A percentile compares a stretch with the other conserved stretches of the same genome.
Conservation (phyloP, 1,284 basidiomycete genomes). For the Irpex sp. region DNA sequence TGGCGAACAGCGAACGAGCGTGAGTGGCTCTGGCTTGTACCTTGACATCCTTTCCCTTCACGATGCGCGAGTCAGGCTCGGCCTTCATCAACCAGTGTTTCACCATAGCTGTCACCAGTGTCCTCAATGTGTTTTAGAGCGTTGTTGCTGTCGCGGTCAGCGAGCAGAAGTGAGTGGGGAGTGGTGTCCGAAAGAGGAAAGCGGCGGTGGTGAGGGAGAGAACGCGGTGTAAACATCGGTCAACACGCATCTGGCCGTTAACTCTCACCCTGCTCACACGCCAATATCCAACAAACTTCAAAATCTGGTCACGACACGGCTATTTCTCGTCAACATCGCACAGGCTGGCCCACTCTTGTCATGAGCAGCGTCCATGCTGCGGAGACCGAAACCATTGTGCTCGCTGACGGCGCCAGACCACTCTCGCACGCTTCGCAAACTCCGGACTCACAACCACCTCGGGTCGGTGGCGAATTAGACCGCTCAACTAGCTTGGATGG, state of each 20-base stretch:
- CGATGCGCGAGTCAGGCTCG: constrained; percentile 83
- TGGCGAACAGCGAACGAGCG: background rate
- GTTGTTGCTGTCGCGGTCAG: background rate
- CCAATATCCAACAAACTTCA: background rate
- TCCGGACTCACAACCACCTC: constrained; percentile 5
- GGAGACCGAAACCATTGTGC: constrained; percentile 21
- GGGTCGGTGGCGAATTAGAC: constrained; percentile 3
- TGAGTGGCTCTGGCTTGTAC: constrained; percentile 31
- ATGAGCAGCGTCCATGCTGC: constrained; percentile 31
- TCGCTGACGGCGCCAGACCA: constrained; percentile 18
- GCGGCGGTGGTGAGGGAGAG: constrained; percentile 9
- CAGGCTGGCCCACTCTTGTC: constrained; percentile 20
- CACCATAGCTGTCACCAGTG: constrained; percentile 17
- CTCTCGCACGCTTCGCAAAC: constrained; percentile 15
- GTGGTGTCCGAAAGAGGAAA: constrained; percentile 9
- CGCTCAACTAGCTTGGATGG: constrained; percentile 10
- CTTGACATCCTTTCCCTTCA: constrained; percentile 90
- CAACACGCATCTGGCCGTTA: constrained; percentile 28
- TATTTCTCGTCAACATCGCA: background rate
- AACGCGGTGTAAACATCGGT: constrained; percentile 26
- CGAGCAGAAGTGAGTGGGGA: constrained; percentile 1
- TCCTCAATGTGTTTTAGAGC: background rate
- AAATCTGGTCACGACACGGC: background rate
- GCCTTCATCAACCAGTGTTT: constrained; percentile 86
- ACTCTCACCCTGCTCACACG: constrained; percentile 21